Percentiles rank a stretch among this genome's conserved stretches.
These are phyloP conservation scores for Lentinus tigrinus DNA, from an alignment of 768 basidiomycete species.

Conservation along the genomic window DNA sequence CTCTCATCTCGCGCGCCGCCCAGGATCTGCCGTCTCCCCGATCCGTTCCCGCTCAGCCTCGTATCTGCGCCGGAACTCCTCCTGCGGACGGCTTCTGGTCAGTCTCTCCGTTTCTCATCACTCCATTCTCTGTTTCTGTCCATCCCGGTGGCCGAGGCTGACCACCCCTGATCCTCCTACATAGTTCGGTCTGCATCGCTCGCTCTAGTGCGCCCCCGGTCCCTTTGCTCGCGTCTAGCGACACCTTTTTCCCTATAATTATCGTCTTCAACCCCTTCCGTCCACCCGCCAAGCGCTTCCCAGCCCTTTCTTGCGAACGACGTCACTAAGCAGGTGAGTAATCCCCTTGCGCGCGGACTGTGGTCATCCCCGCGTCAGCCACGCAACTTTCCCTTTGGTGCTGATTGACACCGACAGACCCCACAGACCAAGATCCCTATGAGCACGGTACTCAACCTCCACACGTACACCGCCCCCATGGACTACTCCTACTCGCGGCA, in stretches of 20 bases:
- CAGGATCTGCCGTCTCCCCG: constrained; percentile 14
- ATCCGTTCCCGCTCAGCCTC: neutral
- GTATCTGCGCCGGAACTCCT: constrained; percentile 1
- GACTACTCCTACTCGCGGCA: constrained; percentile 26
- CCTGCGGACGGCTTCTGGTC: neutral
- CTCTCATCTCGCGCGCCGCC: constrained; percentile 1
- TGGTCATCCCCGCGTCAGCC: neutral
- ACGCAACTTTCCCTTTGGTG: neutral
- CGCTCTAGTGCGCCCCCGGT: constrained; percentile 6
- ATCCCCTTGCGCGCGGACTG: neutral
- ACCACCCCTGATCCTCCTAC: neutral
- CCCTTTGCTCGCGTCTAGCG: constrained; percentile 14
- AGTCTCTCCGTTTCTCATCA: neutral
- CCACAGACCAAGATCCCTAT: constrained; percentile 16
- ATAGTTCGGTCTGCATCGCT: neutral
- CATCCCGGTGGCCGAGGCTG: constrained; percentile 1
- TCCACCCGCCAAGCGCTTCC: constrained; percentile 2
- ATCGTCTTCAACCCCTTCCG: constrained; percentile 9
- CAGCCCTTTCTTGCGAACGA: neutral
- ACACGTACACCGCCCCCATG: constrained; percentile 17
- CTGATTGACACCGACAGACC: neutral
- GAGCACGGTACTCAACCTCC: constrained; percentile 13
- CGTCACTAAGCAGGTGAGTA: constrained; percentile 11
- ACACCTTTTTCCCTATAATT: constrained; percentile 15
- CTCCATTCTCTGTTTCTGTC: neutral